phyloP scores from a whole-genome alignment of 2,329 filamentous ascomycete species.

The Colletotrichum nymphaeae region DNA sequence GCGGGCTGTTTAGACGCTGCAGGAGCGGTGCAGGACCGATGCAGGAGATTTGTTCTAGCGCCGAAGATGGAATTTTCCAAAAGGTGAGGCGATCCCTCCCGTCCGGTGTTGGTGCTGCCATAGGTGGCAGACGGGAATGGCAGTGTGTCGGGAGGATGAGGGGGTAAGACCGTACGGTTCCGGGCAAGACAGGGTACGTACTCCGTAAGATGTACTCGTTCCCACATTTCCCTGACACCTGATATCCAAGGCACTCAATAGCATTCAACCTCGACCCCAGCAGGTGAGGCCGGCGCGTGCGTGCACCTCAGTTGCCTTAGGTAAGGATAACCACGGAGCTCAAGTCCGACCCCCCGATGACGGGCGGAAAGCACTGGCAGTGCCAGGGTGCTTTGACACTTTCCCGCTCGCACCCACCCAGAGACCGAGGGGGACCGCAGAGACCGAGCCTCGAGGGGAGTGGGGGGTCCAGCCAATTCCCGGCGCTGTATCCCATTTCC shows the following conservation, averaged over 20 bases:
- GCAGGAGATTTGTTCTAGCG: slow-evolving; percentile 33
- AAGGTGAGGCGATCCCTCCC: slow-evolving; percentile 2
- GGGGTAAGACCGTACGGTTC: too few species aligned
- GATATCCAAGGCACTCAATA: too few species aligned
- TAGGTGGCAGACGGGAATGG: neutral
- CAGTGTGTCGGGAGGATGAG: neutral
- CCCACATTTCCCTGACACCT: too few species aligned
- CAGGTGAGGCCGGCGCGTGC: too few species aligned
- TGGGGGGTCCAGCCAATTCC: neutral
- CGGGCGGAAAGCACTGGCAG: neutral
- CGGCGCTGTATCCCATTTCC: neutral
- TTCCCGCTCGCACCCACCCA: neutral
- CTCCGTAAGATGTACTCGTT: too few species aligned
- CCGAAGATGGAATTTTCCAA: slow-evolving; percentile 30
- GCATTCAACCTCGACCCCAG: too few species aligned
- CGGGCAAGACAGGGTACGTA: too few species aligned
- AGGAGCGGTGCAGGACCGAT: slow-evolving; percentile 7
- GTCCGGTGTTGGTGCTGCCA: neutral
- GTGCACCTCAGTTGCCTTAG: too few species aligned
- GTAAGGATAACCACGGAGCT: too few species aligned
- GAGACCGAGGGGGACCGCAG: neutral
- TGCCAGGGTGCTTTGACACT: neutral
- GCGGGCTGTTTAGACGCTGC: neutral
- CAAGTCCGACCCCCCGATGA: neutral
- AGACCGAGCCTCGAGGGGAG: neutral